Percentiles rank a stretch among this genome's conserved stretches.
Conservation (phyloP, 805 yeast species). For the Hanseniaspora clermontiae region DNA sequence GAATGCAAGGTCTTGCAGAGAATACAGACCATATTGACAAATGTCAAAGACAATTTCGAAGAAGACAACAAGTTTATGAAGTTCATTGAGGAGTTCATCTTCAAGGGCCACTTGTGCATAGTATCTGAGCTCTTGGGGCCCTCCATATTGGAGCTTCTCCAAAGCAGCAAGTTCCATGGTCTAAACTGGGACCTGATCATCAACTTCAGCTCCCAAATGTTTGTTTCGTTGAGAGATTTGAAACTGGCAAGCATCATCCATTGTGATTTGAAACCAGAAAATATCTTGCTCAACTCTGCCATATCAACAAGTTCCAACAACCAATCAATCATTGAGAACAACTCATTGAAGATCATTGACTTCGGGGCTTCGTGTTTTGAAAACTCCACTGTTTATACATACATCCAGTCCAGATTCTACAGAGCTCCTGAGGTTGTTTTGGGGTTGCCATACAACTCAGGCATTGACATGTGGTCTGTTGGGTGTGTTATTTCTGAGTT, state of each 20-base stretch:
- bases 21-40: constrained; percentile 36
- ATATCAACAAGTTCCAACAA: constrained; percentile 41
- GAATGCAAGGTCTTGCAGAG: constrained; percentile 81
- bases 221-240: constrained; percentile 67
- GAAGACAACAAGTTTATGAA: constrained; percentile 66
- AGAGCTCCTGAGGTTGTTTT: constrained; percentile 89
- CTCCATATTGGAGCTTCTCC: constrained; percentile 77
- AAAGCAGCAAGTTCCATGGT: constrained; percentile 90
- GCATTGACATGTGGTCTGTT: constrained; percentile 95
- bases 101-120: constrained; percentile 81
- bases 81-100: constrained; percentile 78
- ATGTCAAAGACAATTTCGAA: constrained; percentile 42
- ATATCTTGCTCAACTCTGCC: constrained; percentile 64
- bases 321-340: neutral
- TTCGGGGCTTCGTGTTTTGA: constrained; percentile 95
- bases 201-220: constrained; percentile 62
- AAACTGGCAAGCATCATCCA: constrained; percentile 80
- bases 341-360: constrained; percentile 70
- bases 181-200: constrained; percentile 66
- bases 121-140: constrained; percentile 84
- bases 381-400: constrained; percentile 75
- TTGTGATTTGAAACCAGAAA: constrained; percentile 95
- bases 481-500: constrained; percentile 89
- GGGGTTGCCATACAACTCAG: constrained; percentile 82
- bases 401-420: constrained; percentile 84